These are phyloP conservation scores for Nannizziopsis barbatae DNA, from an alignment of 2,329 filamentous ascomycete species.

Conservation along the genomic window DNA sequence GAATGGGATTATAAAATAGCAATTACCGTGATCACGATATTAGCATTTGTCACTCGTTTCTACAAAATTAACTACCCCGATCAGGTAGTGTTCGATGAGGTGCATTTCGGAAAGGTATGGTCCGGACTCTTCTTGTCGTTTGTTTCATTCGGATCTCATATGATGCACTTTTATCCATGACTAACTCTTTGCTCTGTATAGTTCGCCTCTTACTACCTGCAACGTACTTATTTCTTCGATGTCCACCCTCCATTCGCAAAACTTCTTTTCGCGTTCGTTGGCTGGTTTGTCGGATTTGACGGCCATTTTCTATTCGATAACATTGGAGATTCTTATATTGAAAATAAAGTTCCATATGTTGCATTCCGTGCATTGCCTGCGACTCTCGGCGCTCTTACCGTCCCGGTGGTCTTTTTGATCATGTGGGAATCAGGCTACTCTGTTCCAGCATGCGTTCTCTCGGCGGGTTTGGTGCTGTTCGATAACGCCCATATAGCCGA, in stretches of 20 bases:
- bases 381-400: slow-evolving; percentile 79
- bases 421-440: slow-evolving; percentile 99
- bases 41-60: slow-evolving; percentile 87
- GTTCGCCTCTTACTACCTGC: slow-evolving; percentile 64
- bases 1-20: slow-evolving; percentile 79
- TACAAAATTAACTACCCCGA: slow-evolving; percentile 92
- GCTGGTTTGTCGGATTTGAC: slow-evolving; percentile 95
- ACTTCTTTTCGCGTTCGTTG: slow-evolving; percentile 91
- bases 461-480: slow-evolving; percentile 75
- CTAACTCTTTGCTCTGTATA: slow-evolving; percentile 21
- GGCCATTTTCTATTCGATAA: slow-evolving; percentile 98
- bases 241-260: slow-evolving; percentile 97
- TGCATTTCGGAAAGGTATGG: slow-evolving; percentile 92
- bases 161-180: too few relatives aligned
- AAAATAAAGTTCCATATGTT: slow-evolving; percentile 94
- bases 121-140: slow-evolving; percentile 17
- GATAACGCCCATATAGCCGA: slow-evolving; percentile 98
- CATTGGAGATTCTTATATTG: slow-evolving; percentile 95
- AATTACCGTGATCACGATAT: slow-evolving; percentile 61
- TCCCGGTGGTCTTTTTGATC: slow-evolving; percentile 87
- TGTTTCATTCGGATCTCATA: too few relatives aligned
- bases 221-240: slow-evolving; percentile 99
- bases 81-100: slow-evolving; percentile 97
- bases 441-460: slow-evolving; percentile 78
- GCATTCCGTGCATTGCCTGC: slow-evolving; percentile 91